These are phyloP conservation scores for Penicillium coffeae DNA, from an alignment of 495 filamentous ascomycete genomes.

Conservation along the genomic window DNA sequence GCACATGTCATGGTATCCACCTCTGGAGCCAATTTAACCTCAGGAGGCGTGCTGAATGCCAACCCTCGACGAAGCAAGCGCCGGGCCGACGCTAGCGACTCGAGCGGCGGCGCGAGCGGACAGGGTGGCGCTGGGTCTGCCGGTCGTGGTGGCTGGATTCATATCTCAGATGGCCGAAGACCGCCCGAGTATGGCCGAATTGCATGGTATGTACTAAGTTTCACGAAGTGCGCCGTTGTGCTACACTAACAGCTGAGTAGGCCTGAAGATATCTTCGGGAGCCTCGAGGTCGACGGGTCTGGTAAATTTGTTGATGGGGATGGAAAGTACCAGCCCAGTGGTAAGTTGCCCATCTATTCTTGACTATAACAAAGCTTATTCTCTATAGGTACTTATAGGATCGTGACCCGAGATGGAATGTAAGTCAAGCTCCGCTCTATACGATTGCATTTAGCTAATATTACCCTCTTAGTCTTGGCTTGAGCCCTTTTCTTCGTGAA, in stretches of 20 bases:
- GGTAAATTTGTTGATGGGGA: slow-evolving; percentile 64
- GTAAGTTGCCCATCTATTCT: slow-evolving; percentile 28
- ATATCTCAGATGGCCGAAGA: slow-evolving; percentile 77
- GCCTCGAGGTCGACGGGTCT: slow-evolving; percentile 73
- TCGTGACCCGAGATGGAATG: slow-evolving; percentile 60
- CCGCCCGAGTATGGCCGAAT: slow-evolving; percentile 90
- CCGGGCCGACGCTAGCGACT: slow-evolving; percentile 47
- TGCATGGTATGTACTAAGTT: slow-evolving; percentile 51
- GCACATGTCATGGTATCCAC: slow-evolving; percentile 77
- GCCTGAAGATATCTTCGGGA: slow-evolving; percentile 91
- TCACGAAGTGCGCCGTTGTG: not conserved
- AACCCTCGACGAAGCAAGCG: slow-evolving; percentile 29
- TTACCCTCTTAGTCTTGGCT: slow-evolving; percentile 43
- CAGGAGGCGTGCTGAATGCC: slow-evolving; percentile 59
- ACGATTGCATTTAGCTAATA: not conserved
- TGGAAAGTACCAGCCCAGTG: slow-evolving; percentile 58
- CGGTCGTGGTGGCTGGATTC: slow-evolving; percentile 82
- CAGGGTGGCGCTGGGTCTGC: slow-evolving; percentile 82
- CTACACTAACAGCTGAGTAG: slow-evolving; percentile 25
- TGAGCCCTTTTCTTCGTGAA: slow-evolving; percentile 55
- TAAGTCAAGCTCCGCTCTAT: slow-evolving; percentile 29
- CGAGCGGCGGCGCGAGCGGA: slow-evolving; percentile 70
- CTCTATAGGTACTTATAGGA: slow-evolving; percentile 45
- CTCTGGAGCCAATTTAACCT: slow-evolving; percentile 65
- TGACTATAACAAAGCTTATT: slow-evolving; percentile 9